Evolutionary conservation across 768 basidiomycete genomes (phyloP).

Genomic region (Trametes gibbosa): DNA sequence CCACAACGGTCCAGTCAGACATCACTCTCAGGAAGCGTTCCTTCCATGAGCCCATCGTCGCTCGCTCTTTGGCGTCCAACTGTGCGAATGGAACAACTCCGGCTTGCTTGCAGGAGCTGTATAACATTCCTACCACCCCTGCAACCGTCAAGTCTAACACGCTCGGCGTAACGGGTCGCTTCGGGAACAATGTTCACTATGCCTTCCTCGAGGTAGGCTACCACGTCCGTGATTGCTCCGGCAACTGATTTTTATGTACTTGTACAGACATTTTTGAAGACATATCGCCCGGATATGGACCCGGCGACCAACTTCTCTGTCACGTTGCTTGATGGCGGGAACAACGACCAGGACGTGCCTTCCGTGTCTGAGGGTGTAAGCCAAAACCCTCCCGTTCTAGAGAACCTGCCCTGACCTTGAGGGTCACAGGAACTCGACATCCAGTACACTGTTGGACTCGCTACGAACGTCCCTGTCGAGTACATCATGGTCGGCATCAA

Average conservation of each 20-base stretch:
- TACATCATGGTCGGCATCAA: conserved; percentile 27
- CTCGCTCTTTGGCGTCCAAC: conserved; percentile 10
- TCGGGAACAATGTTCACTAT: conserved; percentile 29
- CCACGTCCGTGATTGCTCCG: not conserved
- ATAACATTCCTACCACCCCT: conserved; percentile 25
- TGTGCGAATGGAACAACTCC: conserved; percentile 28
- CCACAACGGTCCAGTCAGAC: not conserved
- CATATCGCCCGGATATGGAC: conserved; percentile 16
- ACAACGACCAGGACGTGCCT: conserved; percentile 43
- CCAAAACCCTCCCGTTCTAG: conserved; percentile 21
- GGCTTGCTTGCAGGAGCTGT: conserved; percentile 29
- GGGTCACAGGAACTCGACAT: conserved; percentile 32
- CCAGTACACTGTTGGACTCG: conserved; percentile 30
- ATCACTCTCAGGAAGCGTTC: conserved; percentile 26
- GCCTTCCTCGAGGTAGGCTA: not conserved
- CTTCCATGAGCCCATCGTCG: not conserved
- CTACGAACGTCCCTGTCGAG: conserved; percentile 26
- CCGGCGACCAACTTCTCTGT: conserved; percentile 17
- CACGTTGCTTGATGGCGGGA: conserved; percentile 47
- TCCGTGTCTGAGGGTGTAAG: conserved; percentile 60
- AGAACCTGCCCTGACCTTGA: not conserved
- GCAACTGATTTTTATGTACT: conserved; percentile 36
- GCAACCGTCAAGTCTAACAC: conserved; percentile 22
- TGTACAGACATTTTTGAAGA: conserved; percentile 46
- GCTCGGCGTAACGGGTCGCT: conserved; percentile 32